Evolutionary conservation across 2,329 filamentous ascomycete genomes (phyloP).

Genomic region (Pseudocercospora ulei): DNA sequence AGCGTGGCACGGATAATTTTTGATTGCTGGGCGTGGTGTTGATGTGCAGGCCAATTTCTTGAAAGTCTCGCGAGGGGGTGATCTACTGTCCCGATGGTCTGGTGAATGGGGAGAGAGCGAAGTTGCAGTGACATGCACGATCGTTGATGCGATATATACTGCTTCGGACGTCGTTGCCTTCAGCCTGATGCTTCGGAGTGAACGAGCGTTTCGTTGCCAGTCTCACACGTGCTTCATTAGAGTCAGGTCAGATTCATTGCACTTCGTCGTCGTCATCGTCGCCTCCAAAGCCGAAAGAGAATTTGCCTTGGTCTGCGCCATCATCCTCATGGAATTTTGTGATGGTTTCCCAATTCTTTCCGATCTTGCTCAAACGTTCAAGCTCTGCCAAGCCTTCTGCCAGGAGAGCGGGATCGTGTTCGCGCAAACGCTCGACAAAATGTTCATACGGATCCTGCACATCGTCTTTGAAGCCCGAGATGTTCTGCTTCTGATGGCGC

Average conservation of each 20-base stretch:
- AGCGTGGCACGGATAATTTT: no score
- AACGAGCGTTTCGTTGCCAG: no score
- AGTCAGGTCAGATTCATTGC: slow-evolving; percentile 13
- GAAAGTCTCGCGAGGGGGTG: no score
- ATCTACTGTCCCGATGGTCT: no score
- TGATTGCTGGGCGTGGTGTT: no score
- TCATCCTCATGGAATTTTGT: slow-evolving; percentile 49
- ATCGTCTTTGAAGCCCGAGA: slow-evolving; percentile 70
- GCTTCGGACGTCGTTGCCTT: no score
- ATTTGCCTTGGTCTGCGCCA: slow-evolving; percentile 44
- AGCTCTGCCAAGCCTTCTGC: slow-evolving; percentile 55
- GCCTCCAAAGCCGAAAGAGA: slow-evolving; percentile 53
- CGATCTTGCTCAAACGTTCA: slow-evolving; percentile 52
- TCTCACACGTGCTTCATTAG: background rate
- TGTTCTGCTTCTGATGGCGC: slow-evolving; percentile 69
- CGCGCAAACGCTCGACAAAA: slow-evolving; percentile 60
- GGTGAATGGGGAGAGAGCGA: no score
- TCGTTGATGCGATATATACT: no score
- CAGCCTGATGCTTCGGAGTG: no score
- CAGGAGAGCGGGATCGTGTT: slow-evolving; percentile 57
- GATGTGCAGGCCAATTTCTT: no score
- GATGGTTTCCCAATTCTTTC: slow-evolving; percentile 79
- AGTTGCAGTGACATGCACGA: no score
- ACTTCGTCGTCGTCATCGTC: slow-evolving; percentile 37
- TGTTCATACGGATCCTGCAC: slow-evolving; percentile 63